Evolutionary conservation across 352 stramenopile species (phyloP), one percentile per base, ranked within the genome.

Genomic region (Elongisporangium undulatum): DNA sequence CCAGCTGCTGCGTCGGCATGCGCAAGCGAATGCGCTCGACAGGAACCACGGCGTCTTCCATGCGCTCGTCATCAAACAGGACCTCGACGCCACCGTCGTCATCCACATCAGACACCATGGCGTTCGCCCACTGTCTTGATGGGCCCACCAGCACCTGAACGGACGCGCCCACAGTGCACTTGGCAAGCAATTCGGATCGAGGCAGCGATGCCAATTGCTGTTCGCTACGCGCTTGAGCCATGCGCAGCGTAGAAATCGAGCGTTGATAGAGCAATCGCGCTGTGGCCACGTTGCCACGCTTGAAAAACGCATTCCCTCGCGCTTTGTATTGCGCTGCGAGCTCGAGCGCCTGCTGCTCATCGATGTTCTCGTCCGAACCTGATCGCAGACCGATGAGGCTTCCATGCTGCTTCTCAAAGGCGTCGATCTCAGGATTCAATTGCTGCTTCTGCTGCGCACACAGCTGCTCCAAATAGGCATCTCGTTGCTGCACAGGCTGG

Each of bases 231-330:
- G 72, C 64, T 58, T 90, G 72, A 4, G 73, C 68, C 45, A 67
- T 56, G 21, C 67, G 72, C 7, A 90, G 64, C 24, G 84, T 72
- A 19, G 76, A 61, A 21, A 90, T 76, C 6, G 77, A 77, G 52
- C 74, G 79, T 8, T 74, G 75, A 51, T 92, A 92, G 66, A 90
- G 90, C 2, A 66, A 51, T 24, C 77, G 74, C 21, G 83, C 72
- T 4, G 77, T 80, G 1, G 70, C 58, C 50, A 80, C 83, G 38
- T 92, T 89, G 0, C 79, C 83, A 3, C 74, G 73, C 13, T 72
- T 70, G 56, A 89, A 92, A 53, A 84, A 90, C 16, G 29, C 26
- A 49, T 92, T 92, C 13, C 83, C 80, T 13, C 62, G 66, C 13
- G 59, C 58, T 58, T 92, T 92, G 58, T 73, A 81, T 1, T 66